These are phyloP conservation scores for Colletotrichum euphorbiae DNA, from an alignment of 2,329 filamentous ascomycete genomes.

Conservation along the genomic window DNA sequence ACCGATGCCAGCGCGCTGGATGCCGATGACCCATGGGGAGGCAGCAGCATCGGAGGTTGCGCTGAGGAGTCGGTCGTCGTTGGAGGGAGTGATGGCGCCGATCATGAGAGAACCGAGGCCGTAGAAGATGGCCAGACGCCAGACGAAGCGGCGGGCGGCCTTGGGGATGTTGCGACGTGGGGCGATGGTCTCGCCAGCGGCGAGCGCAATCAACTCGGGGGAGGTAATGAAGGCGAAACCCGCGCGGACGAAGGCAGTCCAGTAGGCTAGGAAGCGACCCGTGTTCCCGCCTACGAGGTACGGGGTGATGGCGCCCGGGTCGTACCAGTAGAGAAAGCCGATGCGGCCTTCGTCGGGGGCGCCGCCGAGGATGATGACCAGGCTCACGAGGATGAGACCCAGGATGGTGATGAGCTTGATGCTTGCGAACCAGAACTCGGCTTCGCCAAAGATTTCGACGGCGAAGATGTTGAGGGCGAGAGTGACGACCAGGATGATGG, in stretches of 20 bases:
- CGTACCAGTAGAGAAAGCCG: conserved; percentile 53
- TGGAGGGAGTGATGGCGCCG: conserved; percentile 72
- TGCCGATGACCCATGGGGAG: conserved; percentile 74
- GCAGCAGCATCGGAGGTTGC: conserved; percentile 69
- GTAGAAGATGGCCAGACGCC: conserved; percentile 73
- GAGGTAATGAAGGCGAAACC: conserved; percentile 73
- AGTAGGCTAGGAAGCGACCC: conserved; percentile 69
- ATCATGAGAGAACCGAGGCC: conserved; percentile 71
- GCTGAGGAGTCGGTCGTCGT: conserved; percentile 70
- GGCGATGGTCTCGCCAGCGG: conserved; percentile 73
- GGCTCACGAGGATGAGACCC: conserved; percentile 66
- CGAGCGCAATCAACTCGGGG: conserved; percentile 72
- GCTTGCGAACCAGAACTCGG: conserved; percentile 71
- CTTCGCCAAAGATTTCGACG: conserved; percentile 69
- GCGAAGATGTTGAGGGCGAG: conserved; percentile 68
- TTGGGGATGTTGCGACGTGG: conserved; percentile 75
- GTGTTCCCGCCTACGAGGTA: conserved; percentile 59
- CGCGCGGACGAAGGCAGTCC: conserved; percentile 67
- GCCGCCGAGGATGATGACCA: conserved; percentile 68
- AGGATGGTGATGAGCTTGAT: conserved; percentile 71
- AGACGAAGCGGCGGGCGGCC: conserved; percentile 71
- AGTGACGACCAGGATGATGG: conserved; percentile 66
- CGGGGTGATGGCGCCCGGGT: conserved; percentile 58
- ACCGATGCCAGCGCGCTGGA: conserved; percentile 73
- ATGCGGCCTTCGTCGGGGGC: conserved; percentile 61